Conservation (phyloP, 2,329 filamentous ascomycete species). For the Colletotrichum graminicola region DNA sequence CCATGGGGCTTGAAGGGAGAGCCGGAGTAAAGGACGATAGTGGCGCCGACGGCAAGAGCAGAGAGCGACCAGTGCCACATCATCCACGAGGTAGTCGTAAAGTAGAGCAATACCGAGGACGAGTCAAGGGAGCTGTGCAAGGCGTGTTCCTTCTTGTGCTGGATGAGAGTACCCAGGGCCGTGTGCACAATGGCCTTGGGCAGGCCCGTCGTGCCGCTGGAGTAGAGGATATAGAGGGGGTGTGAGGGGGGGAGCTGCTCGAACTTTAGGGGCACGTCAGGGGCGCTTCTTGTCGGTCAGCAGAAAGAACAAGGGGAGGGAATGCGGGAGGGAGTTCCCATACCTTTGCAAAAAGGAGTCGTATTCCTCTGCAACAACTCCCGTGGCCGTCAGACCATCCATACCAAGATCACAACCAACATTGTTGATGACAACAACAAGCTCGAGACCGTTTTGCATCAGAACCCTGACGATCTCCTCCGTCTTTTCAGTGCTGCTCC, state of each 20-base stretch:
- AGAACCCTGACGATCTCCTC: constrained; percentile 79
- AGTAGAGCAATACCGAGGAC: constrained; percentile 86
- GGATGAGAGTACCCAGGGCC: constrained; percentile 87
- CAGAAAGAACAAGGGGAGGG: background rate
- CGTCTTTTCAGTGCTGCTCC: constrained; percentile 84
- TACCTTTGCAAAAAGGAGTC: constrained; percentile 54
- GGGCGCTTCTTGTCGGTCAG: constrained; percentile 46
- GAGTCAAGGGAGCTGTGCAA: constrained; percentile 86
- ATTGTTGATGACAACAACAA: constrained; percentile 81
- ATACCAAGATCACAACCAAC: constrained; percentile 62
- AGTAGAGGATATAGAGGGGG: constrained; percentile 94
- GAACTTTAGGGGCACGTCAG: constrained; percentile 69
- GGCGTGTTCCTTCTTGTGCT: constrained; percentile 97
- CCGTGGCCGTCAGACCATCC: constrained; percentile 54
- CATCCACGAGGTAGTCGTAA: constrained; percentile 98
- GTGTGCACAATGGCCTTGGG: constrained; percentile 97
- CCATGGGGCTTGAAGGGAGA: constrained; percentile 87
- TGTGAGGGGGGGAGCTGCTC: constrained; percentile 85
- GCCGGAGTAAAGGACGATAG: constrained; percentile 90
- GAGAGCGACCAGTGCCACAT: constrained; percentile 99
- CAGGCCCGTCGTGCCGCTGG: constrained; percentile 85
- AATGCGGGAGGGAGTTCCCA: too few relatives aligned
- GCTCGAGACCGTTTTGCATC: constrained; percentile 69
- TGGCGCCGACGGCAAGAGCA: constrained; percentile 84
- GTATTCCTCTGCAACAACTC: constrained; percentile 59